phyloP scores from a whole-genome alignment of 2,329 filamentous ascomycete species.

The Ophioceras dolichostomum region DNA sequence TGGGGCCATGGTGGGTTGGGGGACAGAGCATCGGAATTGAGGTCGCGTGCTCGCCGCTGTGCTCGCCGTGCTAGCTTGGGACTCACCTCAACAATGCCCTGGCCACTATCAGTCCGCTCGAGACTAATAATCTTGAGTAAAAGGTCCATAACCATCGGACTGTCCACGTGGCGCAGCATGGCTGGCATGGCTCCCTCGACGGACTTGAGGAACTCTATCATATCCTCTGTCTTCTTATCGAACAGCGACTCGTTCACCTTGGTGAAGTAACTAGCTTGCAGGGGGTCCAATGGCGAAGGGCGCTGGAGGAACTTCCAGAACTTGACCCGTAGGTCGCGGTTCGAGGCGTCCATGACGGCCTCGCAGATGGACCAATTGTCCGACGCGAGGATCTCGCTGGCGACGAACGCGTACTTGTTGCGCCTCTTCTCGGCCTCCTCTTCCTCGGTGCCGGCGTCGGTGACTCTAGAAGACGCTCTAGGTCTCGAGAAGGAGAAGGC shows the following conservation, averaged over 20 bases:
- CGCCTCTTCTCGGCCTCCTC: constrained; percentile 84
- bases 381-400: constrained; percentile 85
- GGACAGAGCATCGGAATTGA: constrained; percentile 48
- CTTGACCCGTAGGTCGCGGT: constrained; percentile 60
- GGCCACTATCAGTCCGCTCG: constrained; percentile 81
- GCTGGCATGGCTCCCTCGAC: constrained; percentile 71
- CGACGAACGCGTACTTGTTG: constrained; percentile 85
- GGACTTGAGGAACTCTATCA: constrained; percentile 80
- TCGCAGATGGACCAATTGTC: constrained; percentile 97
- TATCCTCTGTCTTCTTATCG: constrained; percentile 96
- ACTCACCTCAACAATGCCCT: constrained; percentile 90
- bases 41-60: constrained; percentile 23
- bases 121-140: constrained; percentile 93
- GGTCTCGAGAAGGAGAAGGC: constrained; percentile 23
- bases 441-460: constrained; percentile 35
- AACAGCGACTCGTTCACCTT: constrained; percentile 98
- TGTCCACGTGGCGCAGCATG: constrained; percentile 89
- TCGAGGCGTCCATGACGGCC: constrained; percentile 61
- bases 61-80: too few relatives aligned
- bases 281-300: constrained; percentile 74
- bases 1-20: constrained; percentile 1
- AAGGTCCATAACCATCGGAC: constrained; percentile 96
- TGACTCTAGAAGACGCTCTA: constrained; percentile 40
- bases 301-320: constrained; percentile 89
- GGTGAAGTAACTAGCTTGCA: constrained; percentile 95